Conservation (phyloP, 306 rosid genomes). For the Fragaria nilgerrensis region DNA sequence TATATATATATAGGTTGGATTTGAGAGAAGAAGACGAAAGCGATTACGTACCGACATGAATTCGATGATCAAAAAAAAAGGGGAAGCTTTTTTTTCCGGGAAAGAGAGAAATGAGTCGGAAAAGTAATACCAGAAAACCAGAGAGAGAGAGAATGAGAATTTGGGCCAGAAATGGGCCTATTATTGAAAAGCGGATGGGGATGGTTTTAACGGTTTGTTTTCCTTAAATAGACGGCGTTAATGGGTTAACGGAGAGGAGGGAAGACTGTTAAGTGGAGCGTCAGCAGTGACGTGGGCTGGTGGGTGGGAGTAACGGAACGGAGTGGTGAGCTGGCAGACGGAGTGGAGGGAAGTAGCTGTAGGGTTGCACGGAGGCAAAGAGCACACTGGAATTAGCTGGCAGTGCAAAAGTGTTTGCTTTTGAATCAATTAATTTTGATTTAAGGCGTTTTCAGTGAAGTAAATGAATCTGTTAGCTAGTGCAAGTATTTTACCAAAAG, state of each 20-base stretch:
- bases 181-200: background rate
- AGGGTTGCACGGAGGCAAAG: slow-evolving; percentile 27
- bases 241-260: background rate
- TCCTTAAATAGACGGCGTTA: slow-evolving; percentile 33
- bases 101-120: slow-evolving; percentile 31
- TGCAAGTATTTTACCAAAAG: background rate
- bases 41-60: slow-evolving; percentile 89
- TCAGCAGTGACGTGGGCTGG: slow-evolving; percentile 33
- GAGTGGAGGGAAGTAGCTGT: slow-evolving; percentile 10
- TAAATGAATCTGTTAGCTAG: background rate
- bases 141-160: slow-evolving; percentile 23
- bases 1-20: background rate
- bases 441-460: background rate
- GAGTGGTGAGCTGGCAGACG: slow-evolving; percentile 42
- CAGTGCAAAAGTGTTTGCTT: background rate
- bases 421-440: background rate
- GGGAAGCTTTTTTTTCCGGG: slow-evolving; percentile 24
- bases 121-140: slow-evolving; percentile 14
- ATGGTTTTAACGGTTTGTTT: background rate
- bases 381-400: slow-evolving; percentile 26
- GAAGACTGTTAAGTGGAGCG: slow-evolving; percentile 8
- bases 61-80: slow-evolving; percentile 28
- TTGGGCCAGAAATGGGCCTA: slow-evolving; percentile 77
- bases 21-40: slow-evolving; percentile 8
- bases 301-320: slow-evolving; percentile 9